Percentiles rank a stretch among this genome's conserved stretches.
These are phyloP conservation scores for Vitis hybrid DNA, from an alignment of 177 flowering plant genomes.

Conservation along the genomic window DNA sequence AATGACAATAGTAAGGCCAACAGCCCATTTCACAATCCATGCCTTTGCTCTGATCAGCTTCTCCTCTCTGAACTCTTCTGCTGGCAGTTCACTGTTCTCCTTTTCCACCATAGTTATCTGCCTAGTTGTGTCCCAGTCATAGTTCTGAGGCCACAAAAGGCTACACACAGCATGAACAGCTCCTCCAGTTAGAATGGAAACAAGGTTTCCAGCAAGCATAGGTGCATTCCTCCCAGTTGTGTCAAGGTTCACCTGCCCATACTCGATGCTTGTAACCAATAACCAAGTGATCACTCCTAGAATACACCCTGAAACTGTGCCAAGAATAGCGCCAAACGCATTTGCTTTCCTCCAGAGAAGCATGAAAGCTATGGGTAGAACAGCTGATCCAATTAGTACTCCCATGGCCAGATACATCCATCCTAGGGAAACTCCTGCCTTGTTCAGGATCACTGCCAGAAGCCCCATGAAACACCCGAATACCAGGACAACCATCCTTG, in stretches of 20 bases:
- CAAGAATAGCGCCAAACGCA: slow-evolving; percentile 77
- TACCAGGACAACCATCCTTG: slow-evolving; percentile 60
- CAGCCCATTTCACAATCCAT: slow-evolving; percentile 95
- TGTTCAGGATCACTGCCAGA: slow-evolving; percentile 82
- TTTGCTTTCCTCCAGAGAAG: slow-evolving; percentile 94
- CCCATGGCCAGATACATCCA: slow-evolving; percentile 99
- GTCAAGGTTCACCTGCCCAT: slow-evolving; percentile 79
- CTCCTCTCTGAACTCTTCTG: slow-evolving; percentile 74
- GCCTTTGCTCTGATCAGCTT: slow-evolving; percentile 59
- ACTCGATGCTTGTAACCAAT: slow-evolving; percentile 57
- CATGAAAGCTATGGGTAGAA: slow-evolving; percentile 88
- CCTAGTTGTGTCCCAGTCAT: slow-evolving; percentile 86
- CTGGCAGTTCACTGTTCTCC: slow-evolving; percentile 55
- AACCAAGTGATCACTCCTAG: slow-evolving; percentile 80
- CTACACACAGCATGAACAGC: slow-evolving; percentile 73
- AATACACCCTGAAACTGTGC: slow-evolving; percentile 62
- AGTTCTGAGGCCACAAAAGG: slow-evolving; percentile 72
- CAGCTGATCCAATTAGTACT: slow-evolving; percentile 87
- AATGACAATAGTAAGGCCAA: slow-evolving; percentile 75
- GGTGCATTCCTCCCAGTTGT: slow-evolving; percentile 95
- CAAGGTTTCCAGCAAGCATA: slow-evolving; percentile 96
- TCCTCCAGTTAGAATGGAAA: slow-evolving; percentile 83
- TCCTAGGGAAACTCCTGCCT: slow-evolving; percentile 86
- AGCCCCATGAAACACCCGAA: slow-evolving; percentile 97
- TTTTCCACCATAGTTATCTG: slow-evolving; percentile 82